Evolutionary conservation across 1,284 basidiomycete genomes (phyloP), one percentile per base, ranked within the genome.

Genomic region (Tilletia horrida): DNA sequence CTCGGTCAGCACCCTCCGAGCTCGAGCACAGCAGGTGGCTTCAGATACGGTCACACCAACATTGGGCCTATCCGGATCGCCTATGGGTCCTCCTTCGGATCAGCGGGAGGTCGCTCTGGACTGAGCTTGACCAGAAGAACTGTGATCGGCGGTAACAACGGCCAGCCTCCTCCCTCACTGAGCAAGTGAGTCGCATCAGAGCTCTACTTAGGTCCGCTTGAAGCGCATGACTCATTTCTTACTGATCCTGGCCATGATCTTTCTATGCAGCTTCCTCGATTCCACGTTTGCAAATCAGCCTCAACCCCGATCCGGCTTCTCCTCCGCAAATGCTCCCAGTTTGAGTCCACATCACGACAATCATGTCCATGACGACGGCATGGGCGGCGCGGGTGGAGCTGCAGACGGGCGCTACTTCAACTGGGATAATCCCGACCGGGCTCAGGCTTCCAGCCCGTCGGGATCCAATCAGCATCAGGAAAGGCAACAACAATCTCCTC

Each of bases 321-420:
- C 16, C 16, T 23, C 45, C 35, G 35, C 35, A 40, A 18, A 23
- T 6, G 3, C 45, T 18, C 27, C 29, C 29, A 21, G 16, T 27
- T 29, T 35, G 4, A 29, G 31, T 40, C 29, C 55, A 8, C 29
- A 59, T 13, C 55, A 66, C 23, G 70, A 73, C 16, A 18, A 64
- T 1, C 67, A 73, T 63, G 68, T 71, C 13, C 74, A 76, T 63
- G 77, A 78, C 48, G 77, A 78, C 44, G 77, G 77, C 16, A 78
- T 78, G 76, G 77, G 77, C 2, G 77, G 76, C 1, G 76, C 76
- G 13, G 77, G 76, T 8, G 70, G 66, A 1, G 70, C 71, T n/a
- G 66, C 76, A 16, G 77, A 78, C 55, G 77, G 77, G 6, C 71
- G 77, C 8, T 67, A 64, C 43, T 77, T 77, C 68, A 77, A 78